Conservation (phyloP, 2,329 filamentous ascomycete species). For the Fusarium annulatum region DNA sequence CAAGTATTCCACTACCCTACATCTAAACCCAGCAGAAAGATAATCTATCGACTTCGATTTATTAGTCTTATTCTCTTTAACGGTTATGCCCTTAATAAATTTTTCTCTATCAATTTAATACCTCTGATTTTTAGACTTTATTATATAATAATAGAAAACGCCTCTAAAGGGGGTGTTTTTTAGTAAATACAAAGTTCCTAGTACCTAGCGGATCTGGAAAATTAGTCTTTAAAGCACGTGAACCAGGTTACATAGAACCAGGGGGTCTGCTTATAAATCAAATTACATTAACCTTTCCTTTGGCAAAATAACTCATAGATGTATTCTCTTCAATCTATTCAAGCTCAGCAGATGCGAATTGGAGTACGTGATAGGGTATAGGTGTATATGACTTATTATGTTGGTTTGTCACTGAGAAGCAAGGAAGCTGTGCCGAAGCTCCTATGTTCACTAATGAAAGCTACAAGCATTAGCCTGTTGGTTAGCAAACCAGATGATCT, state of each 20-base stretch:
- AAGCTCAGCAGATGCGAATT: background rate
- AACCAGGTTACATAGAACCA: too few species aligned
- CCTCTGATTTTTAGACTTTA: too few species aligned
- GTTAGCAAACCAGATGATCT: too few species aligned
- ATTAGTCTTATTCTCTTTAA: too few species aligned
- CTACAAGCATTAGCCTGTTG: background rate
- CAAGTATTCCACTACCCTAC: background rate
- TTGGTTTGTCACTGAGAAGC: background rate
- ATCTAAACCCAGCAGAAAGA: background rate
- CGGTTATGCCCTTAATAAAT: too few species aligned
- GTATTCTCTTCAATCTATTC: background rate
- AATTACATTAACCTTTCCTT: background rate
- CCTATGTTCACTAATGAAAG: background rate
- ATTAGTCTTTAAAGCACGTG: too few species aligned
- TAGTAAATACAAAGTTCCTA: too few species aligned
- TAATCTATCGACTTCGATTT: background rate
- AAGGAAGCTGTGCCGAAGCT: background rate
- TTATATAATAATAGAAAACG: background rate
- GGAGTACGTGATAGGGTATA: background rate
- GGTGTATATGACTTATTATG: fast-evolving
- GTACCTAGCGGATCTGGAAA: too few species aligned
- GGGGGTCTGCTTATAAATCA: background rate
- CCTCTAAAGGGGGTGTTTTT: too few species aligned
- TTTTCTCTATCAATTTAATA: background rate
- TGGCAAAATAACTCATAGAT: background rate